Evolutionary conservation across 345 rosid genomes (phyloP), one percentile per base, ranked within the genome.

Genomic region (Camelina laxa): DNA sequence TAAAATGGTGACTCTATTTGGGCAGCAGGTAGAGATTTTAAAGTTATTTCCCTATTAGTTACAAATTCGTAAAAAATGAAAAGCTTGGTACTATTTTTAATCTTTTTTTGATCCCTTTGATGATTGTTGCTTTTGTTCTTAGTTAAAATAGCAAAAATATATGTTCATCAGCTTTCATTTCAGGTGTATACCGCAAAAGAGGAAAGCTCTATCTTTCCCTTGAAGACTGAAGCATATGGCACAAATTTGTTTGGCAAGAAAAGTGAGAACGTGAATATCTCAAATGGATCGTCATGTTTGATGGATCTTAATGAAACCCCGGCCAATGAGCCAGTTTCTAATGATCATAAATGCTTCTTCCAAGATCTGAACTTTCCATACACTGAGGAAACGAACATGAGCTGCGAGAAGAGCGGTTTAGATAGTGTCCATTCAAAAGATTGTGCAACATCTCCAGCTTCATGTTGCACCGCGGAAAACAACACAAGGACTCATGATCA

Each of bases 381-480:
- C 41, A 48, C 5, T 1, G 27, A 70, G 10, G 67, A 47, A 13
- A 33, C 2, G 1, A 24, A 49, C 38, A 11, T 22, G 49, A 60
- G 31, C 8, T 20, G 27, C 42, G 39, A 42, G 10, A 62, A 73
- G 62, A 73, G 21, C 2, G 60, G 53, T 2, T 10, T 55, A 27
- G 55, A 33, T 31, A 9, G 22, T 7, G 33, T 24, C 7, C 19
- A 11, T 39, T 57, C 7, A 31, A 73, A 55, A 73, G 65, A 73
- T 8, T n/a, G 27, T 56, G 6, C 39, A 19, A 21, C 64, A 44
- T 73, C 70, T 51, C 65, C 59, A 31, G 17, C 58, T 45, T 73
- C 77, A 56, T 65, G 77, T 8, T 73, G 71, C 64, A 65, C 77
- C 20, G 17, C 39, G 1, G 77, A 73, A 62, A 72, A 72, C 54